These are phyloP conservation scores for Podospora conica DNA, from an alignment of 495 filamentous ascomycete genomes.

Conservation along the genomic window DNA sequence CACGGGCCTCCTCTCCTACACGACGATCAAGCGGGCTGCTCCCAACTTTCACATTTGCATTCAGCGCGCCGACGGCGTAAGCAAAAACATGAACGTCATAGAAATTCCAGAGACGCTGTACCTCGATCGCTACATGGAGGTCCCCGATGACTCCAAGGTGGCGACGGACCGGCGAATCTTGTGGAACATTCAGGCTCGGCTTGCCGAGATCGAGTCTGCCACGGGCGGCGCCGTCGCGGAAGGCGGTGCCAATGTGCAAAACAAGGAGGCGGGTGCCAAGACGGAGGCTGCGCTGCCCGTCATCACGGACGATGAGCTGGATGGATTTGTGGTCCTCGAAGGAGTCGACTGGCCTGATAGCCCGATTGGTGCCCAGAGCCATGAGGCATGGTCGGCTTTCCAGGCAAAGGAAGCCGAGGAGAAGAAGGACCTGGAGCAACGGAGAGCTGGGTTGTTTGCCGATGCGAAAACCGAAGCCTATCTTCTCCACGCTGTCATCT, in stretches of 20 bases:
- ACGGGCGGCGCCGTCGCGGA: background rate
- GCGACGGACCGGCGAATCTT: conserved; percentile 55
- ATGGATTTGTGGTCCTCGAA: conserved; percentile 14
- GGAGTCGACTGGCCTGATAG: background rate
- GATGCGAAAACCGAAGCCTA: conserved; percentile 59
- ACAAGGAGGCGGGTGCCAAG: conserved; percentile 8
- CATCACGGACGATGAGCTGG: conserved; percentile 9
- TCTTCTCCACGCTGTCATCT: conserved; percentile 85
- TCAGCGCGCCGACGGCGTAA: conserved; percentile 66
- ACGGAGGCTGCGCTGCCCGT: background rate
- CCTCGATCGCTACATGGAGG: conserved; percentile 83
- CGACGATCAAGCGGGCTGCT: conserved; percentile 68
- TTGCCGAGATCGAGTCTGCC: conserved; percentile 46
- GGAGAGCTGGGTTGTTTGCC: conserved; percentile 54
- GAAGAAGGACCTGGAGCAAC: conserved; percentile 5
- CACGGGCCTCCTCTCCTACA: conserved; percentile 58
- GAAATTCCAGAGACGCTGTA: conserved; percentile 70
- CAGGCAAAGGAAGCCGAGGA: background rate
- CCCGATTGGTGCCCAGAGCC: background rate
- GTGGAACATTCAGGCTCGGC: conserved; percentile 67
- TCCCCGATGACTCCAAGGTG: conserved; percentile 47
- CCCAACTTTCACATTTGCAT: conserved; percentile 87
- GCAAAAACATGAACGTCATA: conserved; percentile 75
- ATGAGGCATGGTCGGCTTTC: conserved; percentile 5
- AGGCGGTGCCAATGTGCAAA: background rate